These are phyloP conservation scores for Limonium bicolor DNA, from an alignment of 148 eudicot genomes.

Conservation along the genomic window DNA sequence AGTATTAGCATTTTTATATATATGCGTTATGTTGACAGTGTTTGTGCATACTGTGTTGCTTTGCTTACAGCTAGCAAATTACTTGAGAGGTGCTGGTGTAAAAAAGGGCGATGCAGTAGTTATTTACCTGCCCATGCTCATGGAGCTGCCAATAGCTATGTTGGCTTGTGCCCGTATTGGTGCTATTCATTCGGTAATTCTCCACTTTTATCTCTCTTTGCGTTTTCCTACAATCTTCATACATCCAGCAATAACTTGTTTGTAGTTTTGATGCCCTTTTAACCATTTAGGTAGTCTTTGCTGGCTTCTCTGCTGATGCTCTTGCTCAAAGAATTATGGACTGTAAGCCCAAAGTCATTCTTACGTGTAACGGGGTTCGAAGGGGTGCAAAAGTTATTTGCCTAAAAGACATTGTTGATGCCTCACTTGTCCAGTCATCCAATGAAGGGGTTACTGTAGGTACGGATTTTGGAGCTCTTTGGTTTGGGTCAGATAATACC, in stretches of 20 bases:
- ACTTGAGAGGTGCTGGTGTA: conserved; percentile 80
- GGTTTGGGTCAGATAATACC: too few species aligned
- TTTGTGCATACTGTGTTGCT: too few species aligned
- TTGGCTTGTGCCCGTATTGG: conserved; percentile 98
- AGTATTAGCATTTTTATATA: too few species aligned
- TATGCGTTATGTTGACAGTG: too few species aligned
- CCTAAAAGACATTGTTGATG: conserved; percentile 74
- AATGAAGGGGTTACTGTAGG: conserved; percentile 51
- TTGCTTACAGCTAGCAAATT: conserved; percentile 63
- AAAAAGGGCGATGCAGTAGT: conserved; percentile 87
- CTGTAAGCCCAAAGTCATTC: conserved; percentile 77
- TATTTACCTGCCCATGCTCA: conserved; percentile 88
- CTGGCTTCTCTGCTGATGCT: conserved; percentile 90
- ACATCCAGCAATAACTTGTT: background rate
- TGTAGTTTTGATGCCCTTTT: too few species aligned
- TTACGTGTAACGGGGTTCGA: conserved; percentile 88
- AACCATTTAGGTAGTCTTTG: conserved; percentile 80
- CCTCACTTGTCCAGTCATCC: conserved; percentile 55
- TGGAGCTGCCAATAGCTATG: conserved; percentile 93
- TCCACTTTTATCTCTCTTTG: background rate
- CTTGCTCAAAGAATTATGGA: conserved; percentile 82
- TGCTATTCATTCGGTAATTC: conserved; percentile 83
- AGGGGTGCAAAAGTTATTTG: conserved; percentile 68
- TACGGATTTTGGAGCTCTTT: conserved; percentile 14
- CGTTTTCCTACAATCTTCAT: background rate